Base-by-base conservation (phyloP, 768 basidiomycete genomes). In the Phaffia australis region DNA sequence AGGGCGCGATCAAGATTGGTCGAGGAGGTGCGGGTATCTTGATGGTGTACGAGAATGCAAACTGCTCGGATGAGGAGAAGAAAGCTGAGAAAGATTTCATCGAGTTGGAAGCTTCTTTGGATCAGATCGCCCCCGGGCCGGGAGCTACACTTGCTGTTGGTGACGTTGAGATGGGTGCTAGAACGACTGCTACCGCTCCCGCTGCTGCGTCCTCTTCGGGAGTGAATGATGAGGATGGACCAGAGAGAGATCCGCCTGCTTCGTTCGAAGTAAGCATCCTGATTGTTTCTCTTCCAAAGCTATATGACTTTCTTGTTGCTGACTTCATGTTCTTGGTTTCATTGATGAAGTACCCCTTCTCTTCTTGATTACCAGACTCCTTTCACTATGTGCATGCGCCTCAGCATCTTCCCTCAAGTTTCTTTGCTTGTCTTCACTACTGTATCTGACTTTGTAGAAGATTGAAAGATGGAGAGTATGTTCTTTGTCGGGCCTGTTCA, bases 21-120 rank as follows among this genome's bases (percentile, higher is more conserved):
- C 86, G 73, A 48, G 85, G 87, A 48, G 91, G 89, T 23, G 88
- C 88, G 55, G 92, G 92, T 4, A 92, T 98, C 70, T 74, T 99
- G 64, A 82, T 99, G 69, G 76, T 99, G 66, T 78, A 81, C 48
- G 92, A 95, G 76, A 81, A 81, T 56, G 7, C 35, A 4, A 46
- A 15, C 14, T 32, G 19, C 21, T 52, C 25, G 21, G 55, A 32
- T 25, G 82, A 81, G 51, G 62, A 60, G 29, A 42, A 42, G 35
- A 42, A 42, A 11, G 86, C 86, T 65, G 82, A 83, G 66, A 82
- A 81, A 5, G 87, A 91, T 73, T 86, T 86, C 73, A 85, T 97
- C 65, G 82, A 83, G 71, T 75, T 85, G 51, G 77, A 78, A 51
- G 64, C 42, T 47, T 50, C 35, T 21, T 30, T 65, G 48, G 67